Base-by-base conservation (phyloP, 768 basidiomycete genomes). In the Hirschioporus abietinus region DNA sequence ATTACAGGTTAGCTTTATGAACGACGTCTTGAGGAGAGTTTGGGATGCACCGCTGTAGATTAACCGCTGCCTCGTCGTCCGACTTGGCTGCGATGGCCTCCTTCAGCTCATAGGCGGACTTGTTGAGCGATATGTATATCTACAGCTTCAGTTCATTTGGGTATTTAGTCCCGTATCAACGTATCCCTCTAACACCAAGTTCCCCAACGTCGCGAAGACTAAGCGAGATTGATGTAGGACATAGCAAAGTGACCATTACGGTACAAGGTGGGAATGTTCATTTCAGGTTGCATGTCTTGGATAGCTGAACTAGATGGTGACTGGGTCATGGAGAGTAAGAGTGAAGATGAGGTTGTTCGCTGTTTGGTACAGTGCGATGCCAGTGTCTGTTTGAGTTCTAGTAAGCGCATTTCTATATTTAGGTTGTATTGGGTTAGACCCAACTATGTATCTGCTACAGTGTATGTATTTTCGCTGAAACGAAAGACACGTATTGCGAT, bases 61-160 rank as follows among this genome's bases (percentile, higher is more conserved):
- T 69, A 99, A 80, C 36, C 96, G 80, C 76, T 97, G 96, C 92
- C 70, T 88, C 86, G 26, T 96, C 93, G 72, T 95, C 88, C 1
- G 91, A 89, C 79, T 93, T 88, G 30, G 81, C 88, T 8, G 95
- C 91, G 78, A 99, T 93, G 35, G 88, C 88, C 68, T 88, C 84
- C 82, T 99, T 99, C 74, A 99, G 88, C 69, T 99, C 94, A 62
- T 82, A 78, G 26, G 98, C 95, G 0, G 90, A 90, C 81, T 96
- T 94, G 76, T 90, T 88, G 1, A 88, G 83, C 63, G 83, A 78
- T 73, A 98, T 94, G 34, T 86, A 82, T 67, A 99, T 89, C 74
- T 93, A 86, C 35, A 99, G 85, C 81, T 97, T 98, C 78, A 96
- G 83, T 78, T 98, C 96, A 73, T 86, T 92, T 0, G 95, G 94